These are phyloP conservation scores for Wickerhamiella parazyma DNA, from an alignment of 805 yeast genomes.

Conservation along the genomic window DNA sequence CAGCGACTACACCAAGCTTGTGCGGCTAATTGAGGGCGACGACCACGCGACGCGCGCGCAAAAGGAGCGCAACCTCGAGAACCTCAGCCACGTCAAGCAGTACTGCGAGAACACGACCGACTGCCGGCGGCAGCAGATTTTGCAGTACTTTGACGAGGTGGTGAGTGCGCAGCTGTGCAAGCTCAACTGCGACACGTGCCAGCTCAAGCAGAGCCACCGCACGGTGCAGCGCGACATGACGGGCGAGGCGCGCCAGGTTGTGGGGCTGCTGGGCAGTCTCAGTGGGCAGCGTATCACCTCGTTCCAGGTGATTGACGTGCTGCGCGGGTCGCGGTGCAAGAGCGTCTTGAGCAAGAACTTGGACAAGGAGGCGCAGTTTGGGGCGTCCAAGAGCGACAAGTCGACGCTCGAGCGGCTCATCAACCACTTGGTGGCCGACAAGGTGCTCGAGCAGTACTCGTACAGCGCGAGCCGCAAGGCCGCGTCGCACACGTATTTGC, in stretches of 20 bases:
- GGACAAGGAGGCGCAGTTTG: conserved; percentile 47
- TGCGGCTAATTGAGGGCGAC: conserved; percentile 47
- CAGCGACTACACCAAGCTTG: conserved; percentile 65
- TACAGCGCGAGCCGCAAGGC: not conserved
- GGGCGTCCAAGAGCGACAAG: conserved; percentile 55
- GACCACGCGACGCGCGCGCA: conserved; percentile 35
- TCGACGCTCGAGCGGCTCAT: conserved; percentile 70
- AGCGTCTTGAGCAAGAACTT: conserved; percentile 53
- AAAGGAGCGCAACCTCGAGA: conserved; percentile 51
- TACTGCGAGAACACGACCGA: conserved; percentile 86
- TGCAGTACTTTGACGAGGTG: conserved; percentile 78
- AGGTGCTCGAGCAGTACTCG: conserved; percentile 42
- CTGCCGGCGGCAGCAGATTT: conserved; percentile 77
- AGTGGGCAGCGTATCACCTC: conserved; percentile 51
- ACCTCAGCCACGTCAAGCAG: conserved; percentile 70
- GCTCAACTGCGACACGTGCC: conserved; percentile 50
- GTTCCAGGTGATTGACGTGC: conserved; percentile 69
- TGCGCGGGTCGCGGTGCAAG: conserved; percentile 55
- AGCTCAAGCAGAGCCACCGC: conserved; percentile 16
- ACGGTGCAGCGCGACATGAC: conserved; percentile 2
- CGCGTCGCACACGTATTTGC: not conserved
- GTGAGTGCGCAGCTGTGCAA: conserved; percentile 55
- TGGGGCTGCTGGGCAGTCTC: conserved; percentile 43
- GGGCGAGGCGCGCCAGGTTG: conserved; percentile 41
- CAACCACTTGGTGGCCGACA: conserved; percentile 57